These are phyloP conservation scores for Quercus agrifolia DNA, from an alignment of 306 rosid genomes.

Conservation along the genomic window DNA sequence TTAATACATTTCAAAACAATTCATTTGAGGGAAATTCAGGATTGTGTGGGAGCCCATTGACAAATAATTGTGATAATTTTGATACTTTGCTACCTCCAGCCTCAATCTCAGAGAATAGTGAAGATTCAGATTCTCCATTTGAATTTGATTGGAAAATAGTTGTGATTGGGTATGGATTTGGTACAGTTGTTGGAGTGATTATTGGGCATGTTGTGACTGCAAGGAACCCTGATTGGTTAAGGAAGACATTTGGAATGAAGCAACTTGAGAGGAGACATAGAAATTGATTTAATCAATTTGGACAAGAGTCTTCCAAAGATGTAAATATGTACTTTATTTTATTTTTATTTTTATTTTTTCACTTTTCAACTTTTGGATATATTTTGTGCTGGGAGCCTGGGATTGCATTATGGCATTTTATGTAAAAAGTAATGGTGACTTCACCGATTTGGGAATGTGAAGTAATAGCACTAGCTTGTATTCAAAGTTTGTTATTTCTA, in stretches of 20 bases:
- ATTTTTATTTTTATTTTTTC: too few species aligned
- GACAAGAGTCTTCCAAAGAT: too few species aligned
- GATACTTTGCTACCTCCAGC: neutral
- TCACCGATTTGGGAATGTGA: too few species aligned
- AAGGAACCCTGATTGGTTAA: neutral
- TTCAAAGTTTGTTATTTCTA: too few species aligned
- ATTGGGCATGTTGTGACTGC: neutral
- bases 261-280: neutral
- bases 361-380: too few species aligned
- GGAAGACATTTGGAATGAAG: neutral
- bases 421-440: too few species aligned
- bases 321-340: too few species aligned
- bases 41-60: conserved; percentile 13
- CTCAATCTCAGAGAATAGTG: neutral
- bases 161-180: conserved; percentile 5
- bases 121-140: neutral
- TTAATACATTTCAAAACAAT: conserved; percentile 6
- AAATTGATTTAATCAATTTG: too few species aligned
- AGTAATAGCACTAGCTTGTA: too few species aligned
- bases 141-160: conserved; percentile 9
- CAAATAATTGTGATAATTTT: conserved; percentile 28
- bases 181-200: neutral
- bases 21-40: conserved; percentile 19
- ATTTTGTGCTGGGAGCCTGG: too few species aligned
- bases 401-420: too few species aligned